These are phyloP conservation scores for Schizonepeta tenuifolia DNA, from an alignment of 257 asterid species.

Conservation along the genomic window DNA sequence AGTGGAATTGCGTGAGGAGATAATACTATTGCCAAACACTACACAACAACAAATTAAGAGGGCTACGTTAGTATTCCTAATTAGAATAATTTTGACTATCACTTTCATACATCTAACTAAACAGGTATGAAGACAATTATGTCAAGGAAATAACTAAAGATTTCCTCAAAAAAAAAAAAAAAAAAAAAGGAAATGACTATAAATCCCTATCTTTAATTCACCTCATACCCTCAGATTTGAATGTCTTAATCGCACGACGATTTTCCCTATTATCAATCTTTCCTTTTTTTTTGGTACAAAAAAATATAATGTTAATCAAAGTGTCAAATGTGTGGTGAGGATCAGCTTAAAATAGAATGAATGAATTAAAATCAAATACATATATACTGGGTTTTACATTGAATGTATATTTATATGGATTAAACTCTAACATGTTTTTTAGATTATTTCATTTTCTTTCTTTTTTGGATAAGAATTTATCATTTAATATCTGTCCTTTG, in stretches of 20 bases:
- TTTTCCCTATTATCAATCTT: not conserved
- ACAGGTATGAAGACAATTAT: conserved; percentile 31
- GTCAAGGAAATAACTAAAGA: conserved; percentile 26
- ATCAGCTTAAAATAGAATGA: not conserved
- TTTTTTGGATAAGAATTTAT: no score
- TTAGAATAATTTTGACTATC: conserved; percentile 51
- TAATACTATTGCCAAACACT: conserved; percentile 36
- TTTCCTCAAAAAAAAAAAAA: no score
- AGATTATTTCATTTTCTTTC: not conserved
- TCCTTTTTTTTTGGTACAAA: not conserved
- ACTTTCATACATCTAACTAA: conserved; percentile 47
- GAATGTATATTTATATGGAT: not conserved
- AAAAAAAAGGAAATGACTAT: conserved; percentile 25
- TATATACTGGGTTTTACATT: no score
- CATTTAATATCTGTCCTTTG: no score
- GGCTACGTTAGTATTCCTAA: conserved; percentile 22
- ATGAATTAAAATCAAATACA: no score
- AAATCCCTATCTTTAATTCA: conserved; percentile 43
- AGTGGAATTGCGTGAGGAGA: conserved; percentile 31
- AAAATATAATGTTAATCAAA: not conserved
- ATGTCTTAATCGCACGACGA: conserved; percentile 2
- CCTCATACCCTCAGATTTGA: conserved; percentile 40
- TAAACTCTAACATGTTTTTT: no score
- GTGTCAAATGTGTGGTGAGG: not conserved
- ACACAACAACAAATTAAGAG: conserved; percentile 26